These are phyloP conservation scores for Nannochloropsis salina DNA, from an alignment of 108 stramenopile species.

Conservation along the genomic window DNA sequence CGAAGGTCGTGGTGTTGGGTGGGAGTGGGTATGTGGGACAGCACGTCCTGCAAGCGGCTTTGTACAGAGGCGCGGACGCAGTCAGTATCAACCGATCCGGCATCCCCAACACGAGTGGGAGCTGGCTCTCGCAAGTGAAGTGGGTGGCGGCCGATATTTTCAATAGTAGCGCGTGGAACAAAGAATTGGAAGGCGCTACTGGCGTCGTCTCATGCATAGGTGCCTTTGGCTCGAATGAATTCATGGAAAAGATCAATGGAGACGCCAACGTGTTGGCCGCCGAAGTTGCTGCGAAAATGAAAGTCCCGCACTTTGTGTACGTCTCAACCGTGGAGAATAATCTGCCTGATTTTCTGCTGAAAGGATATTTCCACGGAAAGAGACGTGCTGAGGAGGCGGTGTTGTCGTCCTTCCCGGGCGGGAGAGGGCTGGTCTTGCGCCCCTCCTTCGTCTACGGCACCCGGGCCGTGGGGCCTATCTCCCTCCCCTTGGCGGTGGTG, in stretches of 20 bases:
- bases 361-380: conserved; percentile 69
- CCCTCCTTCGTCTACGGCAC: conserved; percentile 65
- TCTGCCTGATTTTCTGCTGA: conserved; percentile 50
- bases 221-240: conserved; percentile 64
- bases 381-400: conserved; percentile 61
- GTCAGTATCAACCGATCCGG: conserved; percentile 63
- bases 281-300: conserved; percentile 50
- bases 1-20: conserved; percentile 61
- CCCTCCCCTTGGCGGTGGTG: conserved; percentile 30
- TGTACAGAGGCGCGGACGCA: conserved; percentile 52
- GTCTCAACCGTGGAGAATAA: conserved; percentile 61
- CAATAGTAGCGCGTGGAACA: conserved; percentile 44
- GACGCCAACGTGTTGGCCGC: conserved; percentile 66
- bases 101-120: conserved; percentile 36
- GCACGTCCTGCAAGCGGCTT: conserved; percentile 60
- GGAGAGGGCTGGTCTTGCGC: conserved; percentile 58
- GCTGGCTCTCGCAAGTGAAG: conserved; percentile 54
- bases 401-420: conserved; percentile 10
- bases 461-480: conserved; percentile 44
- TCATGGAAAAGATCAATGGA: conserved; percentile 65
- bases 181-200: conserved; percentile 55
- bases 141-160: conserved; percentile 63
- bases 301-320: conserved; percentile 60
- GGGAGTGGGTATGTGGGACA: conserved; percentile 73
- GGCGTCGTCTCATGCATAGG: conserved; percentile 63